These are phyloP conservation scores for Leccinum uliginosum DNA, from an alignment of 768 basidiomycete species.

Conservation along the genomic window DNA sequence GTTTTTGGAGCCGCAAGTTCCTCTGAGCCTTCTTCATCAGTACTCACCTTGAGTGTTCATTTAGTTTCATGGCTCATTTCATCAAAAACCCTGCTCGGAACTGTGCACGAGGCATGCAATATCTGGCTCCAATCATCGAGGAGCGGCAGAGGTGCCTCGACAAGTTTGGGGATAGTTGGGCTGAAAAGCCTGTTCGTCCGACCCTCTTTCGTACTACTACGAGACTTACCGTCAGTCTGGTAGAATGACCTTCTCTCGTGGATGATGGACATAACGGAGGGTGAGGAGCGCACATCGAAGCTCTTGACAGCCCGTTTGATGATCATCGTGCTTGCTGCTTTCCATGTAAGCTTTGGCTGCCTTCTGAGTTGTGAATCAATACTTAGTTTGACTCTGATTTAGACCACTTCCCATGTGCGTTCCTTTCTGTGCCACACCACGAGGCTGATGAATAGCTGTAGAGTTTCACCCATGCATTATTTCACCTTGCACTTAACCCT, in stretches of 20 bases:
- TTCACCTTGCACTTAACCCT: background rate
- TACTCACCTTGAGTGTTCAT: background rate
- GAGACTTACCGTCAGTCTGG: background rate
- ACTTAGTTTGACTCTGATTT: background rate
- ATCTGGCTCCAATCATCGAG: constrained; percentile 1
- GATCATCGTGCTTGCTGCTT: background rate
- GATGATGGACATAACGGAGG: background rate
- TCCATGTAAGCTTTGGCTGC: constrained; percentile 11
- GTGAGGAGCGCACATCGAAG: background rate
- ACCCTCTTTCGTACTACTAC: background rate
- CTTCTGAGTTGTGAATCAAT: background rate
- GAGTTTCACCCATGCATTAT: background rate
- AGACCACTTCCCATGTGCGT: background rate
- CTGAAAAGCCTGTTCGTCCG: background rate
- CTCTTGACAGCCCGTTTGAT: background rate
- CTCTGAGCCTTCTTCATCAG: background rate
- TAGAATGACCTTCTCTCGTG: background rate
- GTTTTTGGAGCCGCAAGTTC: background rate
- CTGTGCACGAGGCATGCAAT: background rate
- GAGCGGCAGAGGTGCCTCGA: background rate
- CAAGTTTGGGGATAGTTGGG: background rate
- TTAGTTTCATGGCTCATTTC: background rate
- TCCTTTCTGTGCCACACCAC: background rate
- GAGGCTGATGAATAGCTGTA: background rate
- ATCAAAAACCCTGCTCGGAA: background rate